Evolutionary conservation across 2,329 filamentous ascomycete species (phyloP), one percentile per base, ranked within the genome.

Genomic region (Grosmannia clavigera): DNA sequence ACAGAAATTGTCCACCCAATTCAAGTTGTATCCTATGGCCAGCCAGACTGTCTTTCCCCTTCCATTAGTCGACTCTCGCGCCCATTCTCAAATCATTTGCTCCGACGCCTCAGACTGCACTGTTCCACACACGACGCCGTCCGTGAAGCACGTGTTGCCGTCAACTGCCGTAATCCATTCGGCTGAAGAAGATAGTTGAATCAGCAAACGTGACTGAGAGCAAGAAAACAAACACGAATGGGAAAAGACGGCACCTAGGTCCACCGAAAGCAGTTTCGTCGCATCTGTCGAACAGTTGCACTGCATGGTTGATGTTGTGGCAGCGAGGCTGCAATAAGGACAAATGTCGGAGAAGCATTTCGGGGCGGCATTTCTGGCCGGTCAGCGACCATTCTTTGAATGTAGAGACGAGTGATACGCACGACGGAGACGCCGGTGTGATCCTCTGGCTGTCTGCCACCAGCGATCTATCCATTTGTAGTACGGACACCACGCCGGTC

Each of bases 101-200:
- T 40, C 38, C 14, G 14, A 12, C 3, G 12, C 14, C 12, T 4
- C 14, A 14, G 38, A 10, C 54, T 53, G 48, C 19, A 48, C 51
- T 2, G 27, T 54, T 5, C 54, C 59, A 11, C 59, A 63, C 33
- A 61, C 59, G 11, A 53, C 54, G 4, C 61, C 61, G 22, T 62
- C 61, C 1, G 57, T 61, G 14, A 62, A 62, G 43, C 61, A 62
- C 14, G 59, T 40, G 46, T 59, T 55, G 12, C 61, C 61, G 2
- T 58, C 31, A 25, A 55, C 55, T 19, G 53, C 50, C 11, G 61
- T 59, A 55, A 62, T 61, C 38, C 43, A 58, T 38, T 58, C 40
- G 5, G 53, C 53, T 55, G 38, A 14, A 10, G 38, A 14, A 40
- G 38, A 14, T 5, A 40, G 38, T 16, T 31, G 38, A 40, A 14